Evolutionary conservation across 148 eudicot genomes (phyloP).

Genomic region (Camellia lanceoleosa): DNA sequence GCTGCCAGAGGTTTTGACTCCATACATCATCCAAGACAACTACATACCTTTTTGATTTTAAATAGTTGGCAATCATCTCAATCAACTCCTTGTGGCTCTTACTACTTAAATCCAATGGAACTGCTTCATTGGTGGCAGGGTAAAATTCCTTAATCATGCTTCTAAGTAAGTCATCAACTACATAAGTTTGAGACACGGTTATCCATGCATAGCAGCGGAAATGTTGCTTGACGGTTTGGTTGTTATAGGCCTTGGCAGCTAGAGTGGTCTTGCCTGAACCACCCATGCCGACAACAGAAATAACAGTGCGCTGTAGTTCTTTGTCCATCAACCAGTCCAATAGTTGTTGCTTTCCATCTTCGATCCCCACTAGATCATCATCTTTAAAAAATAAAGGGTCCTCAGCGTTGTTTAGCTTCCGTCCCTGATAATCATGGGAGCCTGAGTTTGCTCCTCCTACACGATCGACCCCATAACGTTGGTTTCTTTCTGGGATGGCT

Average conservation of each 20-base stretch:
- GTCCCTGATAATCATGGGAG: too few relatives aligned
- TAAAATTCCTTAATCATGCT: neutral
- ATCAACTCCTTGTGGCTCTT: neutral
- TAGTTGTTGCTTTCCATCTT: neutral
- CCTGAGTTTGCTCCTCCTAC: too few relatives aligned
- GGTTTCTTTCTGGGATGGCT: too few relatives aligned
- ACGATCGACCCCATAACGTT: too few relatives aligned
- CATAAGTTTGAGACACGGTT: too few relatives aligned
- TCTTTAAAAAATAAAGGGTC: neutral
- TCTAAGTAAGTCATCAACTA: too few relatives aligned
- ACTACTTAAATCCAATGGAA: neutral
- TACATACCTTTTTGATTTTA: neutral
- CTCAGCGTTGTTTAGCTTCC: too few relatives aligned
- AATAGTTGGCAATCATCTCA: neutral
- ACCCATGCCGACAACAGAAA: neutral
- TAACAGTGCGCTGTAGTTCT: neutral
- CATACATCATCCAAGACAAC: constrained; percentile 16
- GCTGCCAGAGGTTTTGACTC: constrained; percentile 5
- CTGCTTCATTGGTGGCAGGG: neutral
- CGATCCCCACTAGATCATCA: neutral
- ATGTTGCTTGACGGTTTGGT: too few relatives aligned
- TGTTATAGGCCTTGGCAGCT: too few relatives aligned
- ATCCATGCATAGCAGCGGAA: too few relatives aligned
- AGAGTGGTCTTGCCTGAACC: too few relatives aligned
- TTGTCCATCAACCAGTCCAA: neutral